Conservation (phyloP, 2,329 filamentous ascomycete genomes). For the Pseudogymnoascus sp. region DNA sequence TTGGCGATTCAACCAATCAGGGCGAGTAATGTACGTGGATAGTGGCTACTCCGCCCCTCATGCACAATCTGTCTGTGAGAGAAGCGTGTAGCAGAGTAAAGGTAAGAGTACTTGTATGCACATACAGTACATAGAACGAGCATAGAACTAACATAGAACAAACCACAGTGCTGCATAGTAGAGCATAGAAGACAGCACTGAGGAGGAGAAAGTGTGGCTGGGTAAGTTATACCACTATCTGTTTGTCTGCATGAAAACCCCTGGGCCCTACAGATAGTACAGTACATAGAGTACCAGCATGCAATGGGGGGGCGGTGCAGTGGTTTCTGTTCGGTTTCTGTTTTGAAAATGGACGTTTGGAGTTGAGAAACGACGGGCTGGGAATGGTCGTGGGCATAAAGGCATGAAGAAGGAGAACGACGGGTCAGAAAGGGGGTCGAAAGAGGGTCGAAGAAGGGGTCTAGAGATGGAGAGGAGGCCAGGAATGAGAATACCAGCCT, state of each 20-base stretch:
- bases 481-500: background rate
- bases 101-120: background rate
- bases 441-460: background rate
- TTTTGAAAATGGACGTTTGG: background rate
- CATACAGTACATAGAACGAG: background rate
- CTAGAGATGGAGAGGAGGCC: background rate
- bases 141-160: too few species aligned
- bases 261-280: background rate
- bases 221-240: background rate
- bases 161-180: background rate
- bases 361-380: background rate
- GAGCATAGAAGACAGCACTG: background rate
- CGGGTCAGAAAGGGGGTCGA: background rate
- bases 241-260: background rate
- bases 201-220: background rate
- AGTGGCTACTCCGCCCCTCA: slow-evolving; percentile 5
- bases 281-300: background rate
- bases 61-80: slow-evolving; percentile 6
- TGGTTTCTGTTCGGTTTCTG: slow-evolving; percentile 8
- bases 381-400: background rate
- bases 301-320: background rate
- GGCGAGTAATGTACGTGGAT: background rate
- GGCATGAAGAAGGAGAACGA: background rate
- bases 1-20: background rate
- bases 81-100: background rate